These are phyloP conservation scores for Microbotryum lychnidis-dioicae DNA, from an alignment of 1,284 basidiomycete genomes.

Conservation along the genomic window DNA sequence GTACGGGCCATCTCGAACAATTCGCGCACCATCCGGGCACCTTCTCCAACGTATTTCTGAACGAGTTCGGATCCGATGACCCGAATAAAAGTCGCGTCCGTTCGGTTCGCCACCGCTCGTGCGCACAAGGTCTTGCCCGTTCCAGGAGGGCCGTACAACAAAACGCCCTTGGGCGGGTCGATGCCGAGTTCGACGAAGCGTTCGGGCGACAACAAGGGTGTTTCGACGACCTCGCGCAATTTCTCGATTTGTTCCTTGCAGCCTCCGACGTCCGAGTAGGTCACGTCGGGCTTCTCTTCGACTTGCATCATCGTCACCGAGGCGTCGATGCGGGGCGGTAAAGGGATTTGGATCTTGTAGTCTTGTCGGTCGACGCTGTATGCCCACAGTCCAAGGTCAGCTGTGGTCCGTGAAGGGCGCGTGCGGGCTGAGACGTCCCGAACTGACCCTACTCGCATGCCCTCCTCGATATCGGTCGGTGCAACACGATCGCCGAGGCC, in stretches of 20 bases:
- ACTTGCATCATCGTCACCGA: slow-evolving; percentile 99
- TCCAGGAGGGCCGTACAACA: slow-evolving; percentile 90
- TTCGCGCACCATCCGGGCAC: slow-evolving; percentile 96
- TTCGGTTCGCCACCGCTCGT: slow-evolving; percentile 94
- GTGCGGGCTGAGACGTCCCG: neutral
- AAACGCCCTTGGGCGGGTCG: slow-evolving; percentile 96
- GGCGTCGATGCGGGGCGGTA: slow-evolving; percentile 99
- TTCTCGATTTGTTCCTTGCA: slow-evolving; percentile 99
- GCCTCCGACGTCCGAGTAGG: slow-evolving; percentile 95
- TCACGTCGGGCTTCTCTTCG: slow-evolving; percentile 97
- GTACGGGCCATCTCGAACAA: slow-evolving; percentile 98
- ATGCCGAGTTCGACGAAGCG: slow-evolving; percentile 97
- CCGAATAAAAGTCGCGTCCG: slow-evolving; percentile 98
- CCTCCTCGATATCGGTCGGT: slow-evolving; percentile 97
- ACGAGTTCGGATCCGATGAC: slow-evolving; percentile 98
- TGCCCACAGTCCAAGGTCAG: neutral
- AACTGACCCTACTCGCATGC: slow-evolving; percentile 94
- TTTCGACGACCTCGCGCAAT: slow-evolving; percentile 95
- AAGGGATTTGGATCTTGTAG: slow-evolving; percentile 98
- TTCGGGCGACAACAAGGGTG: slow-evolving; percentile 91
- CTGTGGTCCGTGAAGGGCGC: neutral
- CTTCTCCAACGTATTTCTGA: slow-evolving; percentile 99
- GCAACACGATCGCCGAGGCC: slow-evolving; percentile 92
- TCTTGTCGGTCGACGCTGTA: slow-evolving; percentile 55
- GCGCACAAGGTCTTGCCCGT: slow-evolving; percentile 99